phyloP scores from a whole-genome alignment of 352 stramenopile species.

The Phytophthora pseudosyringae region DNA sequence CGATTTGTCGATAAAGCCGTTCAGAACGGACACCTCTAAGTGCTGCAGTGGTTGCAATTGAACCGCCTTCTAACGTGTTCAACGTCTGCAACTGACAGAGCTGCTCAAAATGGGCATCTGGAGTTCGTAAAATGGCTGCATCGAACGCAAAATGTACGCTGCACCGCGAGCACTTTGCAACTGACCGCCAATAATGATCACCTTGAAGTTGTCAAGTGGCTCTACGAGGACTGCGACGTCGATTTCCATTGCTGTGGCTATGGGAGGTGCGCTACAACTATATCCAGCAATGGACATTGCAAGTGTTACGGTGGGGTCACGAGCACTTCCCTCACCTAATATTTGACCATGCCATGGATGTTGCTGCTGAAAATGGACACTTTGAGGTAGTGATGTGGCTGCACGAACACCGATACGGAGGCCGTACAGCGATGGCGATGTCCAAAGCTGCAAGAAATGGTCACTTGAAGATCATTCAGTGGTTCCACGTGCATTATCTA shows the following conservation, averaged over 20 bases:
- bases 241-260: background rate
- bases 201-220: background rate
- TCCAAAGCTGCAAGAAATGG: background rate
- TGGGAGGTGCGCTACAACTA: too few relatives aligned
- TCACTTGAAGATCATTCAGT: background rate
- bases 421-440: background rate
- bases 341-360: background rate
- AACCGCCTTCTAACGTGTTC: background rate
- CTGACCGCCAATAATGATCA: background rate
- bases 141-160: background rate
- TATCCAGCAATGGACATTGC: background rate
- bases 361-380: background rate
- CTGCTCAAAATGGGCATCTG: conserved; percentile 4
- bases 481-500: background rate
- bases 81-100: background rate
- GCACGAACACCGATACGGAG: background rate
- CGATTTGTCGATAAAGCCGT: background rate
- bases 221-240: background rate
- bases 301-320: background rate
- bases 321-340: background rate
- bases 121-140: conserved; percentile 4
- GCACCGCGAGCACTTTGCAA: background rate
- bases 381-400: background rate
- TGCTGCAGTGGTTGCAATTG: conserved; percentile 10
- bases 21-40: conserved; percentile 6